Evolutionary conservation across 805 yeast genomes (phyloP), one percentile per base, ranked within the genome.

Genomic region (Nakazawaea wyomingensis): DNA sequence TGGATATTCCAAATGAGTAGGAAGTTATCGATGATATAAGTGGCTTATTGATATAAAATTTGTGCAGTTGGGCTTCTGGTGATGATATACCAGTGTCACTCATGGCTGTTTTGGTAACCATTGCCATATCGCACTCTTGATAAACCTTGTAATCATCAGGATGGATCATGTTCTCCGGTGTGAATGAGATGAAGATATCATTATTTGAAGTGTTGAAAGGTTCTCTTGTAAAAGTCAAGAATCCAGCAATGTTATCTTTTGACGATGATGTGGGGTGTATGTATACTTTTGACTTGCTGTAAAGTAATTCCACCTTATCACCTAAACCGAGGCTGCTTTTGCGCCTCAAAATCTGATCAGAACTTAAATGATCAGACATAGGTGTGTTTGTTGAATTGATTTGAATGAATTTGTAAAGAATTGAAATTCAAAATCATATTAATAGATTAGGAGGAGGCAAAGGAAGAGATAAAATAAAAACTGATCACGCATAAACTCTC

Each of bases 171-270:
- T 68, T 64, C 46, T 80, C 86, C 0, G 95, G 87, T 13, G 80
- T 71, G 72, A 86, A 87, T 0, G 89, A 78, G 26, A 88, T 61
- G 5, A 77, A 57, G 3, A 81, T 62, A 32, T 83, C 88, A 48
- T 68, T 65, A 55, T 82, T 70, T 37, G 76, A 53, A 6, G 74
- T 56, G 47, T 61, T 61, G 36, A 66, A 61, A 13, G 62, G 60
- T 4, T 85, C 85, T 33, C 72, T 69, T 14, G 80, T 74, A 13
- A 93, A 68, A 5, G 84, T 68, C 30, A 93, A 58, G 53, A 74
- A 87, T 2, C 99, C 99, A 0, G 84, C 62, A 17, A 91, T 68
- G 56, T 91, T 90, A 55, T 91, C 96, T 41, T 69, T 69, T 22
- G 86, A 74, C 17, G 80, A 72, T 10, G 75, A 68, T 0, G 93